Percentiles rank a stretch among this genome's conserved stretches.
phyloP scores from a whole-genome alignment of 2,329 filamentous ascomycete genomes.

The Dactylellina cionopaga region DNA sequence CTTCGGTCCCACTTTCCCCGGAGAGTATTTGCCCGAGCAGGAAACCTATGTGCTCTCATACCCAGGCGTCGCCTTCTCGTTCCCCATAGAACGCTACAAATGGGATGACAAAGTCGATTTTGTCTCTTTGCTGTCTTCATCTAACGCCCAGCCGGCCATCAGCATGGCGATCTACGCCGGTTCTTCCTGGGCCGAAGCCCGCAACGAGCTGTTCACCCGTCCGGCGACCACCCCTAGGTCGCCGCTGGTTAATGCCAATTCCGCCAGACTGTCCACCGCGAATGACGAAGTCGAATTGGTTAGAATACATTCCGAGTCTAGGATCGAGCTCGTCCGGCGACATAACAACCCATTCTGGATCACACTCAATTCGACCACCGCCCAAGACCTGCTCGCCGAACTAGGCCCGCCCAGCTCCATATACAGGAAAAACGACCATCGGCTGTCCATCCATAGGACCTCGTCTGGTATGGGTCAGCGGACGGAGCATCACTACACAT shows the following conservation, averaged over 20 bases:
- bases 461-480: slow-evolving; percentile 45
- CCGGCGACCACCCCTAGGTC: slow-evolving; percentile 77
- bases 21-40: slow-evolving; percentile 80
- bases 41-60: slow-evolving; percentile 93
- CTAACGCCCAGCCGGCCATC: slow-evolving; percentile 77
- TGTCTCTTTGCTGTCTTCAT: slow-evolving; percentile 82
- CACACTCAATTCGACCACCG: slow-evolving; percentile 82
- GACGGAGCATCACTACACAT: slow-evolving; percentile 46
- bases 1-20: slow-evolving; percentile 92
- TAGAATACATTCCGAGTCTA: slow-evolving; percentile 79
- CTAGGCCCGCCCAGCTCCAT: slow-evolving; percentile 93
- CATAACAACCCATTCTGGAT: slow-evolving; percentile 76
- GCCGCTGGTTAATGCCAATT: slow-evolving; percentile 68
- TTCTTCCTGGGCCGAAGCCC: slow-evolving; percentile 86
- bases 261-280: slow-evolving; percentile 61
- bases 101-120: slow-evolving; percentile 73
- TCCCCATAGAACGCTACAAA: slow-evolving; percentile 71
- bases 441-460: slow-evolving; percentile 81
- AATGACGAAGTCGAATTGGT: slow-evolving; percentile 88
- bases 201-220: slow-evolving; percentile 79
- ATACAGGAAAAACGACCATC: slow-evolving; percentile 88
- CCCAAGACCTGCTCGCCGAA: slow-evolving; percentile 89
- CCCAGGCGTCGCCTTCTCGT: slow-evolving; percentile 92
- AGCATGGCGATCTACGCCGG: slow-evolving; percentile 93
- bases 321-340: slow-evolving; percentile 79